Evolutionary conservation across 169 alveolate species (phyloP).

Genomic region (Cryptosporidium meleagridis): DNA sequence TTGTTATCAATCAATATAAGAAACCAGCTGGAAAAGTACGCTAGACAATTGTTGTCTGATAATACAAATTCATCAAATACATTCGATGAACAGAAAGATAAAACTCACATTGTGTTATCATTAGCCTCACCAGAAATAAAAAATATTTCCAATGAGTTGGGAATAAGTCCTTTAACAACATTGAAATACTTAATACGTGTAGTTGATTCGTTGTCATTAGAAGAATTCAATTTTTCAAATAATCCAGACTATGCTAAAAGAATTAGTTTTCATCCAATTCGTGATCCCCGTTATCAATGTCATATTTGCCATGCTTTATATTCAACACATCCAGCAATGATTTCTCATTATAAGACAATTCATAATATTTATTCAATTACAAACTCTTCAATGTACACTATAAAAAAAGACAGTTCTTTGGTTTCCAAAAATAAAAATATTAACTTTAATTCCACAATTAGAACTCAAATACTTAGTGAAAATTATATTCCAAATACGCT

Average conservation of each 20-base stretch:
- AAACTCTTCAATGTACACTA: constrained; percentile 57
- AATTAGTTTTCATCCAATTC: constrained; percentile 39
- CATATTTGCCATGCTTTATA: constrained; percentile 64
- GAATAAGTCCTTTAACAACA: constrained; percentile 23
- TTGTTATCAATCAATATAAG: constrained; percentile 20
- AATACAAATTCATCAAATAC: not conserved
- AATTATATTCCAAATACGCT: constrained; percentile 35
- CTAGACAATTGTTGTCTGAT: constrained; percentile 5
- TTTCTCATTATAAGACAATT: constrained; percentile 50
- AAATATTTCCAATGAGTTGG: constrained; percentile 29
- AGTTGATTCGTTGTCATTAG: constrained; percentile 58
- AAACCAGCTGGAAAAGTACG: constrained; percentile 49
- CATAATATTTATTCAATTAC: constrained; percentile 45
- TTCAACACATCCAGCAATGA: constrained; percentile 71
- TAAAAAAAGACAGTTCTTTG: not conserved
- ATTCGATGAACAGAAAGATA: not conserved
- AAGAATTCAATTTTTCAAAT: not conserved
- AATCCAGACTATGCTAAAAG: not conserved
- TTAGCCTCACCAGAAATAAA: constrained; percentile 69
- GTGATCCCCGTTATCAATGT: constrained; percentile 61
- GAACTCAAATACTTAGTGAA: constrained; percentile 43
- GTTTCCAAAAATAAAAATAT: constrained; percentile 7
- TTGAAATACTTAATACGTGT: constrained; percentile 59
- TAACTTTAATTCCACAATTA: constrained; percentile 13
- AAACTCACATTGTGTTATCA: constrained; percentile 21